Percentiles rank a stretch among this genome's conserved stretches.
Conservation (phyloP, 495 filamentous ascomycete species). For the Barbatosphaeria neglecta region DNA sequence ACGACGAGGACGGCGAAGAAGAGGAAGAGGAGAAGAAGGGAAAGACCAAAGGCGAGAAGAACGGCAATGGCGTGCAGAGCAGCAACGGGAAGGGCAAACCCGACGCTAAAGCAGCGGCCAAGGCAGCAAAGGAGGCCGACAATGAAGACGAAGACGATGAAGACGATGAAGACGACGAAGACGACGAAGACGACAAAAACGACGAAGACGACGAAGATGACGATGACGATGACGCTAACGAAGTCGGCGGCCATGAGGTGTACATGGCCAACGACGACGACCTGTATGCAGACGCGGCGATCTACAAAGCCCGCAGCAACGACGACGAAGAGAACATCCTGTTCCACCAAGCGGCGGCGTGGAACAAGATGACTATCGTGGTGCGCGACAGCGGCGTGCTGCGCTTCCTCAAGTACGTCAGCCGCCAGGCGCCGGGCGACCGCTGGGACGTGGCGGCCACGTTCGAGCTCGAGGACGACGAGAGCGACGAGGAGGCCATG, state of each 20-base stretch:
- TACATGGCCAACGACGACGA: constrained; percentile 87
- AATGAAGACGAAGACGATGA: constrained; percentile 16
- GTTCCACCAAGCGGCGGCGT: constrained; percentile 75
- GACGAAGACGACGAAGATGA: constrained; percentile 30
- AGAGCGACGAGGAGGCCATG: constrained; percentile 26
- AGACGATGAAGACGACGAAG: constrained; percentile 73
- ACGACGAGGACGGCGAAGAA: constrained; percentile 33
- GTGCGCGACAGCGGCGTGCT: constrained; percentile 76
- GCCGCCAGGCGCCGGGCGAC: constrained; percentile 67
- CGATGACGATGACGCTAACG: constrained; percentile 15
- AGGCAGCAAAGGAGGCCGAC: constrained; percentile 13
- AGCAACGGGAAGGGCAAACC: constrained; percentile 26
- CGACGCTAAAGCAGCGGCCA: constrained; percentile 12
- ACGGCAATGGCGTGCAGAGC: too few species aligned
- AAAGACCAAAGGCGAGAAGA: constrained; percentile 20
- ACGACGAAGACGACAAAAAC: constrained; percentile 83
- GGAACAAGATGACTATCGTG: constrained; percentile 85
- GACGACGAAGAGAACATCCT: constrained; percentile 78
- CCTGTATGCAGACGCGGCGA: constrained; percentile 63
- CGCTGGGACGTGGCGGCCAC: constrained; percentile 81
- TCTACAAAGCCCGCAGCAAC: constrained; percentile 60
- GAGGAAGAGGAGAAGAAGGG: constrained; percentile 24
- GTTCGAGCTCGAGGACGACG: constrained; percentile 41
- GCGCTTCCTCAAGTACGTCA: constrained; percentile 94
- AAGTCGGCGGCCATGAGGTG: constrained; percentile 78